Base-by-base conservation (phyloP, 495 filamentous ascomycete genomes). In the Evernia prunastri region DNA sequence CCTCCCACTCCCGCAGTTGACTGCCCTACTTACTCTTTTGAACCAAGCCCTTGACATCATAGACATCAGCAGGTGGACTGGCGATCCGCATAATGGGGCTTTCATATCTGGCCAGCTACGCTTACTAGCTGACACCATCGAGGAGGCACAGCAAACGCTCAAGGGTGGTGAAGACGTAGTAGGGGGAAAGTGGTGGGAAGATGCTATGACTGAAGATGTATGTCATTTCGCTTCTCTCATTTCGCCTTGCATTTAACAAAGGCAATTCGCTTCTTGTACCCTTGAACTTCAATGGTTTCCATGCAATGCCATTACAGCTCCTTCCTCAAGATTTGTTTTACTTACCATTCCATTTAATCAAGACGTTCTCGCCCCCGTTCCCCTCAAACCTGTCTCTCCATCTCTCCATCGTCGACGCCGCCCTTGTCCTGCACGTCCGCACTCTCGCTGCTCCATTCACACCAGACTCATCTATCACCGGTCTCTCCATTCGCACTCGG, bases 71-170 rank as follows among this genome's bases (percentile, higher is more conserved):
- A 83, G 84, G 27, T 87, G 83, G 75, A 87, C 86, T 40, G 79
- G 85, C 39, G 78, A 87, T 71, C 73, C 78, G 56, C 75, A 78
- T 60, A 78, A 84, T 72, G 78, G 81, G 7, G 70, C 81, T 49
- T 93, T 93, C 72, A 89, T 96, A 58, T 84, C 88, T 39, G 83
- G 88, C 47, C 91, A 95, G 73, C 78, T 96, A 49, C 87, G 84
- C 40, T 80, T 96, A 42, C 81, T 97, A 45, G 79, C 86, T 51
- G 87, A 89, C 59, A 86, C 89, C 47, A 84, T 96, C 68, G 70
- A 82, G 56, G 89, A 95, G 73, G 89, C 91, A 7, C 71, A 78
- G 11, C 67, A 77, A 20, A 72, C 82, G 5, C 78, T 90, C 56
- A 83, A 80, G 63, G 80, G 80, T 1, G 78, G 78, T 3, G 73